phyloP scores from a whole-genome alignment of 2,329 filamentous ascomycete species.

The Endothia cerciana region DNA sequence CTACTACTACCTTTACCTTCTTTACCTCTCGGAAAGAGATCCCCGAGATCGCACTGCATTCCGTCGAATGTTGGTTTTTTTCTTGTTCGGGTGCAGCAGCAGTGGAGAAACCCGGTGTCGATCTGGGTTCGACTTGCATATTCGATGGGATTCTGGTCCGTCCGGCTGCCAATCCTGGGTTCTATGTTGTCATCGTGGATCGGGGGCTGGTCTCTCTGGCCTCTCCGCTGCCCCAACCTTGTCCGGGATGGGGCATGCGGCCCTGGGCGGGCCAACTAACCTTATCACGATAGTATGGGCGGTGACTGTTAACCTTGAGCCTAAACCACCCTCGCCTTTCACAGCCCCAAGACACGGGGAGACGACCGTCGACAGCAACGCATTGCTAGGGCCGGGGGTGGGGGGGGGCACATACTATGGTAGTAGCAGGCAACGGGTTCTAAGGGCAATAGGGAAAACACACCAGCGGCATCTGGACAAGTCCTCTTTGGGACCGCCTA shows the following conservation, averaged over 20 bases:
- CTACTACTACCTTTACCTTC: no score
- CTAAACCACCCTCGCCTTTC: not conserved
- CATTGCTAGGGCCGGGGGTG: no score
- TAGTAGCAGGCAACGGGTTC: no score
- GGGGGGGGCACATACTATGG: no score
- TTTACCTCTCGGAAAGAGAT: not conserved
- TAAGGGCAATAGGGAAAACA: not conserved
- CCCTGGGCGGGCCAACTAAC: not conserved
- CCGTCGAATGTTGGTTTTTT: not conserved
- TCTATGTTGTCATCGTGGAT: constrained; percentile 16
- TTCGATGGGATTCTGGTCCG: not conserved
- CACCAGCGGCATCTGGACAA: not conserved
- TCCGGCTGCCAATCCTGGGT: constrained; percentile 10
- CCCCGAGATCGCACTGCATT: not conserved
- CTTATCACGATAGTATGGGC: constrained; percentile 1
- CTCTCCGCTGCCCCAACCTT: not conserved
- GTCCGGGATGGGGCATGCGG: not conserved
- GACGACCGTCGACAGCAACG: not conserved
- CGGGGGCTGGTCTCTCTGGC: not conserved
- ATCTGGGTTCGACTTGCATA: constrained; percentile 2
- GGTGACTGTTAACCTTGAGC: not conserved
- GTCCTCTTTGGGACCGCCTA: not conserved
- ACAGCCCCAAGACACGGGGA: not conserved
- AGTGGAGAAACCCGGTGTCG: constrained; percentile 6
- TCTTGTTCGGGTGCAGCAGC: not conserved